A percentile compares a stretch with the other conserved stretches of the same genome.
Conservation (phyloP, 345 rosid species). For the Citrus australasica region DNA sequence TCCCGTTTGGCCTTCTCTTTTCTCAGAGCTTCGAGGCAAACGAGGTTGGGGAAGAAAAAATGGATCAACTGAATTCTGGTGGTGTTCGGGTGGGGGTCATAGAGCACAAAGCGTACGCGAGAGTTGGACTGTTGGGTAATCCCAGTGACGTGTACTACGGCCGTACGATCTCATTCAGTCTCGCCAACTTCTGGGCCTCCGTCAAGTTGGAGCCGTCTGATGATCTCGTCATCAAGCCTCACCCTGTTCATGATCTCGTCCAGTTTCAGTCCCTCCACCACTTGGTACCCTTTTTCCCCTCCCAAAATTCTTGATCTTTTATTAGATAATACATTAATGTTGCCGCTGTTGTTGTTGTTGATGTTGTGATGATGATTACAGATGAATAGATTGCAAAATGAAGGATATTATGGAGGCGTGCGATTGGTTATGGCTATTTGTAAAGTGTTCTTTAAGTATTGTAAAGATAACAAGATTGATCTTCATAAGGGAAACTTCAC, state of each 20-base stretch:
- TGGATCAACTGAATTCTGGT: background rate
- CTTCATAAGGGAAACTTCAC: conserved; percentile 61
- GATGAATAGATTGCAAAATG: conserved; percentile 68
- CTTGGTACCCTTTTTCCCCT: conserved; percentile 29
- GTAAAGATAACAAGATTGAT: conserved; percentile 49
- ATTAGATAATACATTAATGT: background rate
- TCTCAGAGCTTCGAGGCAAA: too few relatives aligned
- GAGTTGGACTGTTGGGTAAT: conserved; percentile 68
- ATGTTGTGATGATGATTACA: conserved; percentile 7
- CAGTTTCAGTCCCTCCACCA: conserved; percentile 64
- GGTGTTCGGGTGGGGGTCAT: conserved; percentile 15
- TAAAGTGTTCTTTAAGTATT: conserved; percentile 53
- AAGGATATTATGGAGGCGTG: conserved; percentile 95
- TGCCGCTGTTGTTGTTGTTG: background rate
- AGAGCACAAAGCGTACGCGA: conserved; percentile 57
- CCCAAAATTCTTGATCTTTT: background rate
- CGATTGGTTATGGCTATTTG: conserved; percentile 90
- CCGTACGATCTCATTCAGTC: conserved; percentile 58
- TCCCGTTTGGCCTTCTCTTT: too few relatives aligned
- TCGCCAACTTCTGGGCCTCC: conserved; percentile 73
- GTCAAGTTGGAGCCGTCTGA: conserved; percentile 64
- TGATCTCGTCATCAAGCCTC: conserved; percentile 64
- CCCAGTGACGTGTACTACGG: conserved; percentile 83
- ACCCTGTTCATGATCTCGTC: conserved; percentile 76
- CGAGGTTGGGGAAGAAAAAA: background rate